A percentile compares a stretch with the other conserved stretches of the same genome.
These are phyloP conservation scores for Conticribra guillardii DNA, from an alignment of 108 stramenopile species.

Conservation along the genomic window DNA sequence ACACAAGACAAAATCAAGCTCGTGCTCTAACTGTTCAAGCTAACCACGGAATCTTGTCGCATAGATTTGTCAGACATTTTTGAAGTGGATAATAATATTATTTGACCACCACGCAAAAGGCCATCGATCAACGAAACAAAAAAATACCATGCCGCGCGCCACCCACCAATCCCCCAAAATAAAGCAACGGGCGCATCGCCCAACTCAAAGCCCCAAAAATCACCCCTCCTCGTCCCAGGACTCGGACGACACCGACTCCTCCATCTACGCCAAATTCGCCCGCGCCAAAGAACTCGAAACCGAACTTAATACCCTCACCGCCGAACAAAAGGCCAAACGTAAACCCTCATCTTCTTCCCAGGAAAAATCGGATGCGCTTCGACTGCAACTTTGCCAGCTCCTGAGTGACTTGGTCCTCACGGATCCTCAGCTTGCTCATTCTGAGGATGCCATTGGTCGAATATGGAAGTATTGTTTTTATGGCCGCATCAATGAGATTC, in stretches of 20 bases:
- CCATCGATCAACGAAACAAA: too few relatives aligned
- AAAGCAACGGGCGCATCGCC: too few relatives aligned
- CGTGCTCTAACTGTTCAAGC: too few relatives aligned
- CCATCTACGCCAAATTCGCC: constrained; percentile 28
- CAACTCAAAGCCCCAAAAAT: too few relatives aligned
- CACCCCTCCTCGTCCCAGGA: constrained; percentile 32
- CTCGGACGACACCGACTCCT: constrained; percentile 19
- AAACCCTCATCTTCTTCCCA: constrained; percentile 5
- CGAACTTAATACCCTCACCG: constrained; percentile 11
- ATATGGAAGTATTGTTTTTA: constrained; percentile 86
- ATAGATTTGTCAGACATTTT: too few relatives aligned
- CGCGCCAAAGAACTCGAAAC: constrained; percentile 27
- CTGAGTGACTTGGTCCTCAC: constrained; percentile 68
- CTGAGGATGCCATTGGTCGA: constrained; percentile 56
- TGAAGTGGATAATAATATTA: too few relatives aligned
- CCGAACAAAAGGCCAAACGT: constrained; percentile 11
- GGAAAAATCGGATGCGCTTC: constrained; percentile 36
- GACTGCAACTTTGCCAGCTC: constrained; percentile 67
- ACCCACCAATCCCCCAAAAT: too few relatives aligned
- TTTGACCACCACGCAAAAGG: too few relatives aligned
- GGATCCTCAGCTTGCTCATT: constrained; percentile 50
- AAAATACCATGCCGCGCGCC: too few relatives aligned
- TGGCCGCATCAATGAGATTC: constrained; percentile 57
- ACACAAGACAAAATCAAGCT: too few relatives aligned
- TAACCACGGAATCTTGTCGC: too few relatives aligned